Evolutionary conservation across 2,329 filamentous ascomycete genomes (phyloP), one percentile per base, ranked within the genome.

Genomic region (Emmonsiellopsis sp.): DNA sequence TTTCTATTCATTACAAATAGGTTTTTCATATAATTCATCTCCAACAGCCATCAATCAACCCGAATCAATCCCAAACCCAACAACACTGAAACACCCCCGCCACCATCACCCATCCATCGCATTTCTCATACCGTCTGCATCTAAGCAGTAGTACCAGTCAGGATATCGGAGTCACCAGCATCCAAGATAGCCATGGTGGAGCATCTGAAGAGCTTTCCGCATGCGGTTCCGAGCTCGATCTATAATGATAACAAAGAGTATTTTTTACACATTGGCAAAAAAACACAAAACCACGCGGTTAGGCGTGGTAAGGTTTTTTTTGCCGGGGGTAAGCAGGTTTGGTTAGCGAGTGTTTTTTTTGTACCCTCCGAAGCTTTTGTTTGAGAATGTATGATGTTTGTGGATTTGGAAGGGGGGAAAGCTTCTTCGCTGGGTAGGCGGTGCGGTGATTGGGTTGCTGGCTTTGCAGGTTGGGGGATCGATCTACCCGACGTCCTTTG

Each of bases 131-230:
- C 40, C 27, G 49, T 60, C 14, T 49, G 8, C 55, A 60, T 58
- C 76, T 85, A 86, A 68, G 80, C 77, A 70, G 78, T 74, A 73
- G 84, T 83, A 75, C 88, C 84, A 77, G 79, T 85, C 67, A 98
- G 83, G 76, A 98, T 98, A 77, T 98, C 93, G 65, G 89, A 95
- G 84, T 97, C 87, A 84, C 92, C 93, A 73, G 91, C 90, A 77
- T 98, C 93, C 64, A 97, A 80, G 72, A 97, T 87, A 67, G 91
- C 86, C 87, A 98, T 94, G 77, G 91, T 95, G 64, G 88, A 92
- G 85, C 88, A 95, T 67, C 90, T 84, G 87, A 95, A 98, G 72
- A 98, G 87, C 82, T 97, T 97, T 82, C 93, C 93, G 80, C 91
- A 96, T 66, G 90, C 91, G 71, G 91, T 97, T 71, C 93, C 93